phyloP scores from a whole-genome alignment of 140 eudicot species.

The Senecio squalidus region DNA sequence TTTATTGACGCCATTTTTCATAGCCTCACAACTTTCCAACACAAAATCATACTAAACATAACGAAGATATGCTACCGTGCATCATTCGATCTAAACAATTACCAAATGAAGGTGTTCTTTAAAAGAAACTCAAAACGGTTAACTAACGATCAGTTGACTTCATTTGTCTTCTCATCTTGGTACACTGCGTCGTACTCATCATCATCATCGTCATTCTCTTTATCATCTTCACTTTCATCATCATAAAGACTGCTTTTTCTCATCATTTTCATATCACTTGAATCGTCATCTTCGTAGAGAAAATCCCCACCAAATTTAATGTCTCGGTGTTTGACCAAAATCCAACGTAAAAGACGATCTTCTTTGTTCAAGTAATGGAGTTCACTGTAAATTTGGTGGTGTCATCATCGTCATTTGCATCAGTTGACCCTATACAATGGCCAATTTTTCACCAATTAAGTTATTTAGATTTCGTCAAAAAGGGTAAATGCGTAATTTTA shows the following conservation, averaged over 20 bases:
- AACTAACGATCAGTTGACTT: constrained; percentile 5
- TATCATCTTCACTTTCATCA: constrained; percentile 26
- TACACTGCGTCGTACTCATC: constrained; percentile 20
- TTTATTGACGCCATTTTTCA: constrained; percentile 10
- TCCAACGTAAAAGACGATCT: constrained; percentile 93
- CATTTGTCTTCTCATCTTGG: constrained; percentile 15
- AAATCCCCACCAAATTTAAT: constrained; percentile 39
- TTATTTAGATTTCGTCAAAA: no score
- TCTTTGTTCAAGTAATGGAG: constrained; percentile 84
- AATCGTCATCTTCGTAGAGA: constrained; percentile 29
- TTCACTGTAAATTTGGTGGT: constrained; percentile 83
- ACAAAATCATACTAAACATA: constrained; percentile 5
- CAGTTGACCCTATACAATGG: constrained; percentile 61
- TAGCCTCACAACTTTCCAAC: constrained; percentile 4
- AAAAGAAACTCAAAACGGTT: constrained; percentile 7
- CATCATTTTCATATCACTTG: constrained; percentile 31
- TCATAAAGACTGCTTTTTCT: constrained; percentile 31
- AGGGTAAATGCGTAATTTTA: no score
- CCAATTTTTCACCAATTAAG: background rate
- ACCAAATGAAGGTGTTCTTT: constrained; percentile 4
- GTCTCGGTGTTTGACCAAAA: constrained; percentile 79
- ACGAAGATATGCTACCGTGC: background rate
- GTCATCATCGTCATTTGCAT: constrained; percentile 98
- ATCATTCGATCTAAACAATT: constrained; percentile 10
- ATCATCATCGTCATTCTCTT: constrained; percentile 21